Evolutionary conservation across 441 rosid species (phyloP).

Genomic region (Biscutella laevigata): DNA sequence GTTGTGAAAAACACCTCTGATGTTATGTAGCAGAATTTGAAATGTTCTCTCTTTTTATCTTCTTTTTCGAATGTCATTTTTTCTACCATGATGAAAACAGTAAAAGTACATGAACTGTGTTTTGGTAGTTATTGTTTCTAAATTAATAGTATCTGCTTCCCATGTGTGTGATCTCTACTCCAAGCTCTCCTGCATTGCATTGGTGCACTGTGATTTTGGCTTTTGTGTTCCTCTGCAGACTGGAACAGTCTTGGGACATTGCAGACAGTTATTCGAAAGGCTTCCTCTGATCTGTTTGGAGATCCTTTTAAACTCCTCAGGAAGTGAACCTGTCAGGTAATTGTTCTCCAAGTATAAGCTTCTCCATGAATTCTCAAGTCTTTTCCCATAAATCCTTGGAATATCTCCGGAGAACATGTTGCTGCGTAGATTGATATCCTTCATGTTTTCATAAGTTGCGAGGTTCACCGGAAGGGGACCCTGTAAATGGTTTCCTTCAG

Average conservation of each 20-base stretch:
- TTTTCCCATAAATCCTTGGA: slow-evolving; percentile 33
- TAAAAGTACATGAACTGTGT: slow-evolving; percentile 13
- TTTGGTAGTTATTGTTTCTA: neutral
- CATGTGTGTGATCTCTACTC: slow-evolving; percentile 15
- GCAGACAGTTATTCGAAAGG: slow-evolving; percentile 44
- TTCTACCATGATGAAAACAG: slow-evolving; percentile 1
- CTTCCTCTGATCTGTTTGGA: slow-evolving; percentile 32
- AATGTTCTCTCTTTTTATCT: slow-evolving; percentile 6
- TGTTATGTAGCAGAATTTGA: slow-evolving; percentile 22
- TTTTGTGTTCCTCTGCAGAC: slow-evolving; percentile 43
- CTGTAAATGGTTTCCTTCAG: slow-evolving; percentile 36
- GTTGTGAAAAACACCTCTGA: slow-evolving; percentile 26
- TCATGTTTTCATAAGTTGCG: slow-evolving; percentile 28
- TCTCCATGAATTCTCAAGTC: slow-evolving; percentile 41
- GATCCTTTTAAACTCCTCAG: slow-evolving; percentile 25
- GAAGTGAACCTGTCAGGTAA: slow-evolving; percentile 40
- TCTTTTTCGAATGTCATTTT: neutral
- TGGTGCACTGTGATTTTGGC: slow-evolving; percentile 36
- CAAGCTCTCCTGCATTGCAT: slow-evolving; percentile 14
- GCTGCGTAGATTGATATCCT: slow-evolving; percentile 33
- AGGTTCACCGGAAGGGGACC: slow-evolving; percentile 40
- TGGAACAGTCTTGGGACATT: slow-evolving; percentile 24
- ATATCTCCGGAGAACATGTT: slow-evolving; percentile 37
- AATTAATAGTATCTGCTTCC: neutral
- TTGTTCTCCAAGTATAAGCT: slow-evolving; percentile 41